These are phyloP conservation scores for Lathyrus aphaca DNA, from an alignment of 306 rosid genomes.

Conservation along the genomic window DNA sequence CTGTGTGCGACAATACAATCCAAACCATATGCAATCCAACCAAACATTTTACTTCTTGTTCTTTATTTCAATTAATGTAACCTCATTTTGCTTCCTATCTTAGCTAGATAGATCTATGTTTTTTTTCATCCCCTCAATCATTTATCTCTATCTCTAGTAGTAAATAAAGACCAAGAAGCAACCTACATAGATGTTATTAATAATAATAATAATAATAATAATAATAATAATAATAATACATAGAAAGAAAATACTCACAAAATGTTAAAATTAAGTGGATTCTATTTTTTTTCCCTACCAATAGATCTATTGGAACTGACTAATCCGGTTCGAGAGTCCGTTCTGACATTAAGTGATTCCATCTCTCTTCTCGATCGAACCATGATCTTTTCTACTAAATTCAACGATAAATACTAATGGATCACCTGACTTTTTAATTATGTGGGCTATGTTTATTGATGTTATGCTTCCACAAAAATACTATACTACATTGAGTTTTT, in stretches of 20 bases:
- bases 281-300: no score
- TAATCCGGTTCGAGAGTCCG: no score
- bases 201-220: no score
- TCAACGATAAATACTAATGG: no score
- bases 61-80: conserved; percentile 37
- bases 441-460: conserved; percentile 45
- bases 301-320: no score
- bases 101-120: conserved; percentile 8
- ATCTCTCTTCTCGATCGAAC: no score
- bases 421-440: no score
- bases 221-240: no score
- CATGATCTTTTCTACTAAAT: no score
- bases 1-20: conserved; percentile 43
- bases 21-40: conserved; percentile 23
- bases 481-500: conserved; percentile 3
- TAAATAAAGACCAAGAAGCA: conserved; percentile 10
- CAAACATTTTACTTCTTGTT: conserved; percentile 21
- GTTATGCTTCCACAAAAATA: conserved; percentile 38
- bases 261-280: no score
- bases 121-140: conserved; percentile 36
- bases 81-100: conserved; percentile 38
- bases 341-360: no score
- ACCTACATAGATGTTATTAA: conserved; percentile 17
- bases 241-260: no score
- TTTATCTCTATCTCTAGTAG: conserved; percentile 28